Base-by-base conservation (phyloP, 2,329 filamentous ascomycete species). In the Setomelanomma holmii region DNA sequence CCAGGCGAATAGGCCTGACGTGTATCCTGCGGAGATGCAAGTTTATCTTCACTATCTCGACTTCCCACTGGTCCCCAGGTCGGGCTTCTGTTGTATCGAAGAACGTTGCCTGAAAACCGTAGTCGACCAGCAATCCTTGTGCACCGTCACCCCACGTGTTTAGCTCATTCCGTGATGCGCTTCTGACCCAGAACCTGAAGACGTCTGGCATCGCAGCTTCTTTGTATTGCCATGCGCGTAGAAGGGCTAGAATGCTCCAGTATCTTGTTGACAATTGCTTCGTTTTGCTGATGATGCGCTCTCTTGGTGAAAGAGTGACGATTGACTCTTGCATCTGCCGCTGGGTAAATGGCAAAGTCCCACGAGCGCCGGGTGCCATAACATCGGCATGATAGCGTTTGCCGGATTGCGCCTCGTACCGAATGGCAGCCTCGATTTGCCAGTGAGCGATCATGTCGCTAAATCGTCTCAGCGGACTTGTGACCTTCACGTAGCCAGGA, bases 401-500 rank as follows among this genome's bases (percentile, higher is more conserved):
- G 12, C 79, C 78, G 4, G 76, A 75, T 23, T 71, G 63, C 10
- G 80, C 77, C 69, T 87, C 85, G 55, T 82, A 78, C 10, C 82
- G 81, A 35, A 88, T 61, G 1, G 83, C 84, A 5, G 84, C 82
- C 74, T 87, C 84, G 40, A 87, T 85, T 59, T 88, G 85, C 79
- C 86, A 88, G 65, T 87, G 85, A 10, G 79, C 75, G 40, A 88
- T 76, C 66, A 88, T 78, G 68, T 88, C 86, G 40, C 76, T 78
- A 67, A 83, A 87, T 33, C 85, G 79, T 44, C 86, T 81, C 19
- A 88, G 75, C 1, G 86, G 86, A 62, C 82, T 86, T 0, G 85
- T 88, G 44, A 80, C 79, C 70, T 84, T 86, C 52, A 80, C 70
- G 61, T 87, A 87, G 21, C 77, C 67, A 22, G 79, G 71, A 22